A percentile compares a stretch with the other conserved stretches of the same genome.
Conservation (phyloP, 768 basidiomycete species). For the Tylopilus sp. region DNA sequence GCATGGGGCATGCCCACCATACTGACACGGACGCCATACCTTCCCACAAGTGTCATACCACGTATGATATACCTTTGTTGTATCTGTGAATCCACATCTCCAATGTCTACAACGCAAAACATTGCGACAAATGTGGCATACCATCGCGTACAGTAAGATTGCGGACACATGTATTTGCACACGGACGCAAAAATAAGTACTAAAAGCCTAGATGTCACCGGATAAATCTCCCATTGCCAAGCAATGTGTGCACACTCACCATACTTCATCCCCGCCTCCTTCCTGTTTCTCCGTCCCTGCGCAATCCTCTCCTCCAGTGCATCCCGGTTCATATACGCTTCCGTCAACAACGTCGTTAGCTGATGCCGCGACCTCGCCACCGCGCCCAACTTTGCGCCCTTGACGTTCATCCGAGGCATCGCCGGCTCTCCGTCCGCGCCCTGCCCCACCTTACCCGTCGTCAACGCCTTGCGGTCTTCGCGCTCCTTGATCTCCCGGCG, state of each 20-base stretch:
- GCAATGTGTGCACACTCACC: conserved; percentile 44
- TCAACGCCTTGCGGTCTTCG: conserved; percentile 75
- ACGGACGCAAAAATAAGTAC: not conserved
- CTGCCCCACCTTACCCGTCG: conserved; percentile 47
- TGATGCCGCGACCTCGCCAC: conserved; percentile 76
- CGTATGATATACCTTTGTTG: too few relatives aligned
- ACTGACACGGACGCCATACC: too few relatives aligned
- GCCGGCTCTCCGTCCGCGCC: conserved; percentile 41
- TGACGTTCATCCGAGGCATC: conserved; percentile 79
- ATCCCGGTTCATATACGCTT: conserved; percentile 83
- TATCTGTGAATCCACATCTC: too few relatives aligned
- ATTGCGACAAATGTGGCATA: too few relatives aligned
- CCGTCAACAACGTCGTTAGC: conserved; percentile 72
- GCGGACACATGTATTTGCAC: too few relatives aligned
- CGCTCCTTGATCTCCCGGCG: conserved; percentile 70
- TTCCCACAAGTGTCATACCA: too few relatives aligned
- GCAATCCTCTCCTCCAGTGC: conserved; percentile 82
- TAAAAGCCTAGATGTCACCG: conserved; percentile 22
- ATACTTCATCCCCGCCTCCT: conserved; percentile 91
- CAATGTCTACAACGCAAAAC: too few relatives aligned
- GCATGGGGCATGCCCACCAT: too few relatives aligned
- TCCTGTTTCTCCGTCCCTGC: conserved; percentile 76
- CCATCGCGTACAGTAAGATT: too few relatives aligned
- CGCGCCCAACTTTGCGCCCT: conserved; percentile 70
- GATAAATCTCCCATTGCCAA: not conserved